Evolutionary conservation across 2,329 filamentous ascomycete species (phyloP).

Genomic region (Neocucurbitaria cava): DNA sequence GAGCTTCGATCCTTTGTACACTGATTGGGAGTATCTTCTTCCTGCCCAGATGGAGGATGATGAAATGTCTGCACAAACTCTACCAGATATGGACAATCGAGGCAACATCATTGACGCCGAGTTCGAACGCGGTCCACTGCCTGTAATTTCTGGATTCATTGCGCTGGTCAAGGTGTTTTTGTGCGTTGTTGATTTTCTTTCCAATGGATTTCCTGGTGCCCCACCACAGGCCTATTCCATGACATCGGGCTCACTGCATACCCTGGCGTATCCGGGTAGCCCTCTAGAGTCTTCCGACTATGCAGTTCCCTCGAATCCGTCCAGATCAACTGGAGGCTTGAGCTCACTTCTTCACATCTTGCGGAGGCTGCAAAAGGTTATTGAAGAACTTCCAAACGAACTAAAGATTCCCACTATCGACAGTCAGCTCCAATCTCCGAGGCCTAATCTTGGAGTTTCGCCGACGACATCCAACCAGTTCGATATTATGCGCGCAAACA

Average conservation of each 20-base stretch:
- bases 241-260: conserved; percentile 13
- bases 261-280: conserved; percentile 6
- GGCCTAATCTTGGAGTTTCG: background rate
- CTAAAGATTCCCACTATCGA: conserved; percentile 3
- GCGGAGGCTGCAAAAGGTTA: conserved; percentile 12
- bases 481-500: conserved; percentile 22
- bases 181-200: conserved; percentile 21
- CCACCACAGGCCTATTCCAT: conserved; percentile 20
- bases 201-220: conserved; percentile 19
- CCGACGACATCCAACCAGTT: conserved; percentile 11
- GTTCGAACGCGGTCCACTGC: conserved; percentile 1
- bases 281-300: background rate
- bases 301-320: background rate
- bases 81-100: background rate
- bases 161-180: conserved; percentile 20
- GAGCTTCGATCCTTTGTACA: conserved; percentile 20
- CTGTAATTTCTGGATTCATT: conserved; percentile 20
- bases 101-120: background rate
- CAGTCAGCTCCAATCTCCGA: background rate
- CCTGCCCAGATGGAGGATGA: conserved; percentile 13
- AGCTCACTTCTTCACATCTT: conserved; percentile 18
- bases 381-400: conserved; percentile 16
- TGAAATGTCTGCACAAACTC: conserved; percentile 1
- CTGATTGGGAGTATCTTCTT: conserved; percentile 21
- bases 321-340: conserved; percentile 13